Base-by-base conservation (phyloP, 805 yeast genomes). In the Candida succiphila region DNA sequence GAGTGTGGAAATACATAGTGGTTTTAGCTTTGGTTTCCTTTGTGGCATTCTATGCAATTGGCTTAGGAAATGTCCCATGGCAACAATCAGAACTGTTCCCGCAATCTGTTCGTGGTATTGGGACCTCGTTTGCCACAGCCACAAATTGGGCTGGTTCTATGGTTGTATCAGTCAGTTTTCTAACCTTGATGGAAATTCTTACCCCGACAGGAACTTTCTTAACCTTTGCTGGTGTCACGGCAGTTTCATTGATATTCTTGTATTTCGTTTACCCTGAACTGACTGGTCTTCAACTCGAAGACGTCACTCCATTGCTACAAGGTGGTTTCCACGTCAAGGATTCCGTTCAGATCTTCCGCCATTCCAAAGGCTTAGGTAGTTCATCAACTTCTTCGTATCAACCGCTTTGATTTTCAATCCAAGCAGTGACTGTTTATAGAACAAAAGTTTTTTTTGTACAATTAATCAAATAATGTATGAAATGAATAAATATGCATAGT, bases 11-110 rank as follows among this genome's bases (percentile, higher is more conserved):
- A 10, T 58, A 61, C 30, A 48, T 61, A 4, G 57, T 68, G 16
- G 57, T 69, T 30, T 36, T 65, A n/a, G 65, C 67, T 14, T 58
- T 71, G 66, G 66, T 69, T 18, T 45, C 58, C 17, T 70, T 60
- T 45, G 76, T 69, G 22, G 72, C 72, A 2, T 59, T 66, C 25
- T 71, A 70, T 45, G 74, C 77, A 25, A 54, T 67, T 35, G 76
- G 78, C 23, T 60, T 70, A 30, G 78, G 78, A 36, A 69, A 68
- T 46, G 64, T 67, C 26, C 76, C 78, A 1, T 71, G 78, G 78
- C 71, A 72, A 24, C 76, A 74, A 32, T 71, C 71, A 29, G 78
- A 71, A 45, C 57, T 71, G 36, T 71, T 71, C 41, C 69, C 75
- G 3, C 76, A 71, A 42, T 66, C 65, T 33, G 73, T 71, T 17